Percentiles rank a stretch among this genome's conserved stretches.
These are phyloP conservation scores for Tulasnella sp. DNA, from an alignment of 768 basidiomycete genomes.

Conservation along the genomic window DNA sequence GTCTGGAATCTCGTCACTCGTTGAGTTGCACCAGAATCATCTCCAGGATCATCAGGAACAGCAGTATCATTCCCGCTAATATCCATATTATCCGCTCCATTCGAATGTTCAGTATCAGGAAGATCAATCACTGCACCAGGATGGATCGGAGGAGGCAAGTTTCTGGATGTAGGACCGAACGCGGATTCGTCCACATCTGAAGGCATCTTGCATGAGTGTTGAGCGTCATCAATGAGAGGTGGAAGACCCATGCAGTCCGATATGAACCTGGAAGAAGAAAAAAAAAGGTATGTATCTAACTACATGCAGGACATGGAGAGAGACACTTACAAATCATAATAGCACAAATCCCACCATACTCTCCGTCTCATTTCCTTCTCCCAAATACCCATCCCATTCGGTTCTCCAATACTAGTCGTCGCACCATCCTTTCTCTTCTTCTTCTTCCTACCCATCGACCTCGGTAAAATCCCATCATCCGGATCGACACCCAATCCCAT, in stretches of 20 bases:
- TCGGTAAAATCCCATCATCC: constrained; percentile 35
- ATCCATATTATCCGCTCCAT: too few relatives aligned
- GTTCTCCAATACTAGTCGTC: not conserved
- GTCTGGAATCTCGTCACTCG: too few relatives aligned
- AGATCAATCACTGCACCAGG: not conserved
- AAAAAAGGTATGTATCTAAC: not conserved
- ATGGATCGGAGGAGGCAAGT: constrained; percentile 30
- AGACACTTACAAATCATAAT: constrained; percentile 58
- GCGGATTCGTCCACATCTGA: constrained; percentile 41
- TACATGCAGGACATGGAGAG: not conserved
- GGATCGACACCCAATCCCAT: constrained; percentile 52
- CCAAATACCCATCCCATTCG: constrained; percentile 8
- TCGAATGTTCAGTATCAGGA: too few relatives aligned
- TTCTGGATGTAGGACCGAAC: constrained; percentile 36
- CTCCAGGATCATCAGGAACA: too few relatives aligned
- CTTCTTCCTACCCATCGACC: constrained; percentile 21
- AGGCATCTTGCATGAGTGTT: constrained; percentile 40
- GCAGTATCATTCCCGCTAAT: too few relatives aligned
- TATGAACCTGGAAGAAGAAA: constrained; percentile 38
- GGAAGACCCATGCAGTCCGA: constrained; percentile 54
- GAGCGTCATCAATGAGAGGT: constrained; percentile 45
- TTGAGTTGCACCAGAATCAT: too few relatives aligned
- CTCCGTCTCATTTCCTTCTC: constrained; percentile 35
- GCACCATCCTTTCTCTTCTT: not conserved
- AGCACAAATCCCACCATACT: constrained; percentile 71